These are phyloP conservation scores for Cytospora chrysosperma DNA, from an alignment of 2,329 filamentous ascomycete species.

Conservation along the genomic window DNA sequence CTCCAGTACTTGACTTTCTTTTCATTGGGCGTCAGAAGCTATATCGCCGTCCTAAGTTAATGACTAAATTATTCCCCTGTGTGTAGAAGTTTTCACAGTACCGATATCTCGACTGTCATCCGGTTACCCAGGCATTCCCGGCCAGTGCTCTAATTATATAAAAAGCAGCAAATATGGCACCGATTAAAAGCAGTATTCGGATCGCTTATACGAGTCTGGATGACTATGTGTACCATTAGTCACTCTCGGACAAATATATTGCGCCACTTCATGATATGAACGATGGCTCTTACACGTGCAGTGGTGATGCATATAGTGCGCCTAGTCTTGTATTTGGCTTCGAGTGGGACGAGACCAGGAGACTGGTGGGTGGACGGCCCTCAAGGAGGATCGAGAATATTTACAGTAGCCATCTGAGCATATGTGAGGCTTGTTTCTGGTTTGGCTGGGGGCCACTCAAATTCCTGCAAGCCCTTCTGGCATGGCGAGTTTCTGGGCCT, in stretches of 20 bases:
- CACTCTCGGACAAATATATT: background rate
- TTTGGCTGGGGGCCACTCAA: too few species aligned
- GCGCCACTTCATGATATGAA: background rate
- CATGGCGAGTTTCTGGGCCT: too few species aligned
- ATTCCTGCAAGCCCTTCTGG: too few species aligned
- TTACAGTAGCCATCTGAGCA: too few species aligned
- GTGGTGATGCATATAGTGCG: background rate
- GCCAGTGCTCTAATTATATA: too few species aligned
- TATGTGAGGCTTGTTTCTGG: too few species aligned
- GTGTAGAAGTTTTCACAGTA: too few species aligned
- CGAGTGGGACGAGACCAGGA: background rate
- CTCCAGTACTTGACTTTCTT: background rate
- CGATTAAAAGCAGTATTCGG: background rate
- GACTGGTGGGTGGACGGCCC: background rate
- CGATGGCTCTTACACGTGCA: background rate
- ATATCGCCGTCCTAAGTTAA: background rate
- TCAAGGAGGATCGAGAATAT: too few species aligned
- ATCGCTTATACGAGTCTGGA: conserved; percentile 3
- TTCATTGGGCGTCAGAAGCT: too few species aligned
- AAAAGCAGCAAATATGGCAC: background rate
- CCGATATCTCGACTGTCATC: too few species aligned
- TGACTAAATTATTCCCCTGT: background rate
- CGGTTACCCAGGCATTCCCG: too few species aligned
- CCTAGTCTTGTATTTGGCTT: background rate
- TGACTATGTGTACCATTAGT: conserved; percentile 1